Evolutionary conservation across 164 flowering plant species (phyloP), one percentile per base, ranked within the genome.

Genomic region (Nymphaea thermarum): DNA sequence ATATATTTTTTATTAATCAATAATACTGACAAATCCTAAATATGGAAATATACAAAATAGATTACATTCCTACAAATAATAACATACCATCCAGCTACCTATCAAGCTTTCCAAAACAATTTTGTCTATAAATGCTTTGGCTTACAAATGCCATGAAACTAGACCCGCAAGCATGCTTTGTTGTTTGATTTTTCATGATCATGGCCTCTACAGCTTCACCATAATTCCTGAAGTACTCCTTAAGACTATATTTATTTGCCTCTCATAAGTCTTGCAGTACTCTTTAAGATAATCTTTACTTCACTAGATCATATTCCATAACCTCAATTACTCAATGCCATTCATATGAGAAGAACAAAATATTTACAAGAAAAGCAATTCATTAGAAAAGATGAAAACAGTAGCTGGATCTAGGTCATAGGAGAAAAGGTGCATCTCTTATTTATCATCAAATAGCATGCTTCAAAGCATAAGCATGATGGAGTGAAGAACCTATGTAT

Each of bases 101-200:
- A 93, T 87, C 72, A 73, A 77, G 72, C 90, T 96, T 25, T 88
- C 91, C 82, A 76, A 81, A 60, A 85, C 82, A 64, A 90, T 96
- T 79, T 88, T 80, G 67, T 90, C 96, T 0, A 95, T 95, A 73
- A 88, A 91, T 69, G 78, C 79, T 72, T 72, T 95, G 95, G 75
- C 90, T 93, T 3, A 89, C 84, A 78, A 88, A 93, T 68, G 87
- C 88, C 44, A 93, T 75, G 61, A 93, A 93, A 65, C 98, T 96
- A 66, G 90, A 93, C 44, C 96, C 96, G 66, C 98, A 89, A 44
- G 96, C 93, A 68, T 95, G 90, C 15, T 95, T 95, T 0, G 95
- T 93, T 43, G 80, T 73, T 42, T 93, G 84, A 82, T 93, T 95
- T 70, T 83, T 88, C 96, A 93, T 93, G 77, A 93, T 88, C 73